phyloP scores from a whole-genome alignment of 306 rosid species.

The Castanea sativa region DNA sequence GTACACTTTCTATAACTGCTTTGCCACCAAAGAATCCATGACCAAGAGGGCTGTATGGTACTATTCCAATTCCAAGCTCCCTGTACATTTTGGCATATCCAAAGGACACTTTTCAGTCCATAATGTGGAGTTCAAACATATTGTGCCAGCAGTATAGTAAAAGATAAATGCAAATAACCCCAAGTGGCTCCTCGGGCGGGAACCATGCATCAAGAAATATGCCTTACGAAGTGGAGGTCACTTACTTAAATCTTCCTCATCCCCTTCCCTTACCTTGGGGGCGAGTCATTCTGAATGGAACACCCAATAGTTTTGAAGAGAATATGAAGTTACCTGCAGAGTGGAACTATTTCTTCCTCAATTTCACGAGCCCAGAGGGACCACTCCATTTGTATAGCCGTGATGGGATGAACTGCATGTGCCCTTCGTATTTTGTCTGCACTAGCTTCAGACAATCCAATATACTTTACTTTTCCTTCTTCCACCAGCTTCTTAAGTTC shows the following conservation, averaged over 20 bases:
- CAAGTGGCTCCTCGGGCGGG: neutral
- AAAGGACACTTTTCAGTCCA: neutral
- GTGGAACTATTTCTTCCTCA: constrained; percentile 57
- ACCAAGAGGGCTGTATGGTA: constrained; percentile 41
- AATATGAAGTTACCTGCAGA: constrained; percentile 49
- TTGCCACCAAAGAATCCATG: constrained; percentile 39
- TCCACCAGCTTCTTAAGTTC: constrained; percentile 60
- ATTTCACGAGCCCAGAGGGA: constrained; percentile 76
- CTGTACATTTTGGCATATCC: constrained; percentile 1
- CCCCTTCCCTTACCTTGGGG: neutral
- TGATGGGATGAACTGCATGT: constrained; percentile 74
- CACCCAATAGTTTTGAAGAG: no score
- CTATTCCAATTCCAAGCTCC: constrained; percentile 41
- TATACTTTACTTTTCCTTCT: constrained; percentile 63
- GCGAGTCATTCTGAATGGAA: neutral
- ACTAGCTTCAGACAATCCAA: constrained; percentile 72
- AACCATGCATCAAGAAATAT: neutral
- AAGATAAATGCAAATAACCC: neutral
- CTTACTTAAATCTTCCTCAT: no score
- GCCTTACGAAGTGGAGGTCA: neutral
- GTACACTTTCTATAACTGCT: constrained; percentile 21
- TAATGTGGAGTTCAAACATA: constrained; percentile 11
- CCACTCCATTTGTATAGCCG: constrained; percentile 77
- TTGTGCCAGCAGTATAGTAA: neutral
- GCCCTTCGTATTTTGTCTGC: constrained; percentile 68